phyloP scores from a whole-genome alignment of 306 rosid genomes.

The Acmispon strigosus region DNA sequence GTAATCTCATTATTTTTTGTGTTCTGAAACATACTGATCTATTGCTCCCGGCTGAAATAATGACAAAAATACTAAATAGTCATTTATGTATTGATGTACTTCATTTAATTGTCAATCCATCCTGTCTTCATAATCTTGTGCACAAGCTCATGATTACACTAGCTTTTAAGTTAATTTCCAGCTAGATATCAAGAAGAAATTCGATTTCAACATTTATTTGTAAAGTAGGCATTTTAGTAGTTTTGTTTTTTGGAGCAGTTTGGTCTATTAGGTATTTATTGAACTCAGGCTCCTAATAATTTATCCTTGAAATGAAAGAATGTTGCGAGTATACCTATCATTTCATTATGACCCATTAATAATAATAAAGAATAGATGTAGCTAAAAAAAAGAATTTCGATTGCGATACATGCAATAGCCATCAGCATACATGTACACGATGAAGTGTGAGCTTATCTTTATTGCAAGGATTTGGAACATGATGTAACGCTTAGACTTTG shows the following conservation, averaged over 20 bases:
- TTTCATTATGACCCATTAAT: not conserved
- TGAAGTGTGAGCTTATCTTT: no score
- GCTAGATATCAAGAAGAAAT: not conserved
- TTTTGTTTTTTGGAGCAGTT: not conserved
- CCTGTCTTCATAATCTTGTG: not conserved
- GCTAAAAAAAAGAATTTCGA: no score
- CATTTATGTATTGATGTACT: not conserved
- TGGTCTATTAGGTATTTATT: no score
- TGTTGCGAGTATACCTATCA: not conserved
- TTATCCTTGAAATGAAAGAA: no score
- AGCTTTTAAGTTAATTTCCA: not conserved
- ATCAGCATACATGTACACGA: no score
- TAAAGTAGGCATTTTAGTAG: not conserved
- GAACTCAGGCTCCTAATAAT: no score
- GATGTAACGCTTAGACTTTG: no score
- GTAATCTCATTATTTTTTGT: not conserved
- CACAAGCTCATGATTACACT: not conserved
- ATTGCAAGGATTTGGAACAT: no score
- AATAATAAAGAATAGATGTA: no score
- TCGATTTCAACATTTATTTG: not conserved
- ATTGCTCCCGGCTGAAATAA: not conserved
- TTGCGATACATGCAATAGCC: no score
- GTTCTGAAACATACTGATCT: not conserved
- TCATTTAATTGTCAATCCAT: not conserved
- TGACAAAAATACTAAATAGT: not conserved